phyloP scores from a whole-genome alignment of 768 basidiomycete genomes.

The Exidia glandulosa region DNA sequence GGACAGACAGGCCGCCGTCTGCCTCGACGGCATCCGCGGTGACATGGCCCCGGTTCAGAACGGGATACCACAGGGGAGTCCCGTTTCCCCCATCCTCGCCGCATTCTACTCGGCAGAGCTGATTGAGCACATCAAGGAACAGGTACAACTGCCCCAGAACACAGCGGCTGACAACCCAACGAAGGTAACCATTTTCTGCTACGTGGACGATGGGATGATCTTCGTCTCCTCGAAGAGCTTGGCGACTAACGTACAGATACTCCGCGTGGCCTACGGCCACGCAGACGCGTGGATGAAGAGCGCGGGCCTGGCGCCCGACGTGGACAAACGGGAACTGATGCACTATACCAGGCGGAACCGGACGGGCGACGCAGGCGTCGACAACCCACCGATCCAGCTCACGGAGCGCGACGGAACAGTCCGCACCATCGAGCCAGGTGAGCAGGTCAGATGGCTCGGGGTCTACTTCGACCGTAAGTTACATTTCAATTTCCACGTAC shows the following conservation, averaged over 20 bases:
- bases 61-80: slow-evolving; percentile 23
- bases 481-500: slow-evolving; percentile 21
- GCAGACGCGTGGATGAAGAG: not conserved
- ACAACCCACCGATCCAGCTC: not conserved
- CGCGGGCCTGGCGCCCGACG: slow-evolving; percentile 1
- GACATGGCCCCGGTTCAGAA: slow-evolving; percentile 19
- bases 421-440: not conserved
- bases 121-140: too few relatives aligned
- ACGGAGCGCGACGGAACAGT: not conserved
- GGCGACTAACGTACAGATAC: not conserved
- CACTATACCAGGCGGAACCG: too few relatives aligned
- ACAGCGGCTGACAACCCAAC: slow-evolving; percentile 7
- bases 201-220: slow-evolving; percentile 21
- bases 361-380: too few relatives aligned
- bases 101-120: slow-evolving; percentile 7
- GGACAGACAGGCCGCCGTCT: slow-evolving; percentile 6
- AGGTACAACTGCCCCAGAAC: not conserved
- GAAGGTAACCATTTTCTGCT: slow-evolving; percentile 12
- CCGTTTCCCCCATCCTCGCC: slow-evolving; percentile 8
- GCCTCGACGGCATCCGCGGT: slow-evolving; percentile 11
- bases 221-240: not conserved
- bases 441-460: slow-evolving; percentile 21
- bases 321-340: slow-evolving; percentile 2
- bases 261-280: not conserved
- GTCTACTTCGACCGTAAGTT: slow-evolving; percentile 24